Evolutionary conservation across 2,329 filamentous ascomycete genomes (phyloP), one percentile per base, ranked within the genome.

Genomic region (Harringtonia lauricola): DNA sequence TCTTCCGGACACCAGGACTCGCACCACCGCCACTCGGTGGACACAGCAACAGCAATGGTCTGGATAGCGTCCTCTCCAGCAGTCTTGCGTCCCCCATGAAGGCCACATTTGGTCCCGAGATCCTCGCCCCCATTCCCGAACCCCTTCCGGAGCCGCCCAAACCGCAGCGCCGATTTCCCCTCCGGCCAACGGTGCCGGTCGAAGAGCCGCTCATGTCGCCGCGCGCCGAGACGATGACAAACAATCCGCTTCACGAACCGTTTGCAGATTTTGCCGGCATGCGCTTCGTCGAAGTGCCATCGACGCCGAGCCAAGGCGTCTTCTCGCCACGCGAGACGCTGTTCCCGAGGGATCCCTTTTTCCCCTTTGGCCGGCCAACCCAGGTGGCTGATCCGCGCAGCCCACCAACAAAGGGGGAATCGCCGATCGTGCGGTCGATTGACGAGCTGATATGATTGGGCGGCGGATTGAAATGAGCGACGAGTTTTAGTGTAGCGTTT

Each of bases 341-440:
- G 54, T 76, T 80, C 45, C 70, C 74, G 5, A 64, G 71, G 22
- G 69, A 78, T 49, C 66, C 70, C 0, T 70, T 74, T 45, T 65
- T 60, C 38, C 64, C 70, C 3, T 76, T 76, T 50, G 68, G 65
- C 36, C 66, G 69, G 31, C 73, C 72, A 12, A 53, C 64, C 3
- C 69, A 73, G 48, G 62, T 67, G 12, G 68, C 67, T 14, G 83
- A 89, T 56, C 85, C 85, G 14, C 67, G 85, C 52, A 88, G 83
- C 57, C 84, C 84, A 15, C 81, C 83, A 1, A 84, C 81, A 13
- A 77, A 75, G 54, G 83, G 84, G 33, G 81, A 83, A 58, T 79
- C 77, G 46, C 82, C 84, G 3, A 88, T 90, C 48, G 77, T 80
- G 41, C 71, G 84, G 45, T 88, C 81, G 46, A 90, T 90, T 54